These are phyloP conservation scores for Ceratocystis lukuohia DNA, from an alignment of 2,329 filamentous ascomycete species.

Conservation along the genomic window DNA sequence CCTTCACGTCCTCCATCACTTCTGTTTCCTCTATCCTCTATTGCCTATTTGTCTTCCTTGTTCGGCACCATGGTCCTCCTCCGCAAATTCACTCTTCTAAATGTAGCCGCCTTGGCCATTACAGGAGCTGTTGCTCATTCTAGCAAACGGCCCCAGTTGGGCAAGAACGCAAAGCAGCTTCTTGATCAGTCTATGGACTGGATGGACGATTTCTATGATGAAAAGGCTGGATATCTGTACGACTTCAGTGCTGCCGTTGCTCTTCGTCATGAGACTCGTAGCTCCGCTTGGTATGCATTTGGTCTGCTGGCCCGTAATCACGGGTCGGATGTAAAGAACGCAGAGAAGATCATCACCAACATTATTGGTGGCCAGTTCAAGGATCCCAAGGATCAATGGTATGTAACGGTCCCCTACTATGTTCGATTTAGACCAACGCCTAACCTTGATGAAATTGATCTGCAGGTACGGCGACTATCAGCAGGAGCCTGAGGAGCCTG, in stretches of 20 bases:
- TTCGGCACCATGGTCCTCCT: neutral
- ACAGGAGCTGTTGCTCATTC: neutral
- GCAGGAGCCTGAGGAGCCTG: slow-evolving; percentile 42
- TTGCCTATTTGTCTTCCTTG: neutral
- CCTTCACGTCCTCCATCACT: neutral
- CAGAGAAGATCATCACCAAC: slow-evolving; percentile 40
- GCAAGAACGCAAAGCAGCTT: slow-evolving; percentile 22
- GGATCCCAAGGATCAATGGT: slow-evolving; percentile 39
- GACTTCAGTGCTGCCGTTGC: slow-evolving; percentile 33
- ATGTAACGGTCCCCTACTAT: neutral
- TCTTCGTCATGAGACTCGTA: slow-evolving; percentile 42
- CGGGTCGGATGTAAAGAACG: slow-evolving; percentile 35
- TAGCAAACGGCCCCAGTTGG: slow-evolving; percentile 7
- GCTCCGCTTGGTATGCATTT: slow-evolving; percentile 45
- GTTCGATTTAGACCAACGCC: neutral
- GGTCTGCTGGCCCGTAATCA: slow-evolving; percentile 44
- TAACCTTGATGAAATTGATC: slow-evolving; percentile 26
- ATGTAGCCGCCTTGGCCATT: neutral
- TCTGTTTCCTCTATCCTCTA: neutral
- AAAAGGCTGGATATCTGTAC: slow-evolving; percentile 39
- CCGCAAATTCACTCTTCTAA: slow-evolving; percentile 8
- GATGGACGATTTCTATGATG: slow-evolving; percentile 43
- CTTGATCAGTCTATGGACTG: slow-evolving; percentile 40
- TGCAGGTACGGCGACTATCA: slow-evolving; percentile 36
- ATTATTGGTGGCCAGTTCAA: slow-evolving; percentile 41